Evolutionary conservation across 2,329 filamentous ascomycete species (phyloP), one percentile per base, ranked within the genome.

Genomic region (Fusarium falciforme): DNA sequence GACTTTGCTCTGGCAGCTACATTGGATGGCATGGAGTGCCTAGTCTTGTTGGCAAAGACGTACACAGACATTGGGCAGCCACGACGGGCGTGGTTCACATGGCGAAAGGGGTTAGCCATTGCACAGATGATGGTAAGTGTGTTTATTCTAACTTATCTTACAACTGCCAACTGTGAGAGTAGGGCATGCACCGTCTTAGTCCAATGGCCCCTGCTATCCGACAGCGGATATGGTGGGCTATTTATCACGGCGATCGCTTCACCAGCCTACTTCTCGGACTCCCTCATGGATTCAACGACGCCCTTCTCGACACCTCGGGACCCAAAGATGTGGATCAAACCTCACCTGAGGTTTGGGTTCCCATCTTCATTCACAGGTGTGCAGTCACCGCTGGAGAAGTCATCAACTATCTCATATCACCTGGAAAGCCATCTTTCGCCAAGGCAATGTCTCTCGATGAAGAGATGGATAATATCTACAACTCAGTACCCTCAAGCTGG

Each of bases 191-290:
- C 20, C 33, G 35, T 12, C 9, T 29, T 12, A 27, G 22, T 12
- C 35, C 55, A 14, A 14, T 16, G 7, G 33, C 20, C 14, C 33
- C 33, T 12, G 10, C 14, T 12, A 27, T 29, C 1, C 35, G 35
- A 29, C 55, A 58, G 27, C 17, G 35, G 8, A 27, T 58, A 6
- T 58, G 55, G 55, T 58, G 55, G 55, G 33, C 55, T 1, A 58
- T 58, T 11, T 58, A 58, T 12, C 55, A 58, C 35, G 55, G 55
- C 22, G 33, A 58, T 38, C 33, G 55, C 10, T 58, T 58, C 17
- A 58, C 55, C 20, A 58, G 55, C 3, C 12, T 58, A 5, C 55
- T 58, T 38, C 55, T 58, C 10, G 55, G 55, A 0, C 55, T 58
- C 9, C 55, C 55, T 16, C 33, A 38, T 36, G 55, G 55, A 17